Percentiles rank a stretch among this genome's conserved stretches.
Evolutionary conservation across 176 grass and related monocot genomes (phyloP).

Genomic region (Musa beccarii): DNA sequence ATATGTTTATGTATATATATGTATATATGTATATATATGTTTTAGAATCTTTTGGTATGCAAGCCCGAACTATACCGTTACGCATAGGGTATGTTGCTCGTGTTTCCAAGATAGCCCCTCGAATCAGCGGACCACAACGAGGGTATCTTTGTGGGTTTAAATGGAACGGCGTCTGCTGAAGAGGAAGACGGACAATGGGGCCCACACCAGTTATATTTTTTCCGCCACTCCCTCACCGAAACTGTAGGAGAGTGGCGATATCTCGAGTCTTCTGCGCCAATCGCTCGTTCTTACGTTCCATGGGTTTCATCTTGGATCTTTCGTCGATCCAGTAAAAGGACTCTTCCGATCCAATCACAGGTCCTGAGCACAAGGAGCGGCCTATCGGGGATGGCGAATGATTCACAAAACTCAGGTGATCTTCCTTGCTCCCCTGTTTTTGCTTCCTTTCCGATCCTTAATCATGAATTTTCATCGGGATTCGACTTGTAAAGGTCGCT

Average conservation of each 20-base stretch:
- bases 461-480: not conserved
- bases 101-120: too few species aligned
- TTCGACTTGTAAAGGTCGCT: not conserved
- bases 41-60: too few species aligned
- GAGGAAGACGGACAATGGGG: too few species aligned
- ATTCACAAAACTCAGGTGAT: not conserved
- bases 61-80: too few species aligned
- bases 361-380: not conserved
- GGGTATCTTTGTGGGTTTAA: too few species aligned
- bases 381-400: not conserved
- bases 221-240: not conserved
- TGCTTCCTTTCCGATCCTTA: not conserved
- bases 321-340: not conserved
- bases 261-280: not conserved
- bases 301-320: not conserved
- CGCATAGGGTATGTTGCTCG: too few species aligned
- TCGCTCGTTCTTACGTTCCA: not conserved
- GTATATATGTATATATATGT: too few species aligned
- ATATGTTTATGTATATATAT: too few species aligned
- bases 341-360: not conserved
- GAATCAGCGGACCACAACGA: too few species aligned
- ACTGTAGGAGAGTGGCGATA: not conserved
- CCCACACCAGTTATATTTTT: not conserved
- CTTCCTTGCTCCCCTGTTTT: not conserved
- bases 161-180: too few species aligned